phyloP scores from a whole-genome alignment of 441 rosid species.

The Macaranga tanarius region DNA sequence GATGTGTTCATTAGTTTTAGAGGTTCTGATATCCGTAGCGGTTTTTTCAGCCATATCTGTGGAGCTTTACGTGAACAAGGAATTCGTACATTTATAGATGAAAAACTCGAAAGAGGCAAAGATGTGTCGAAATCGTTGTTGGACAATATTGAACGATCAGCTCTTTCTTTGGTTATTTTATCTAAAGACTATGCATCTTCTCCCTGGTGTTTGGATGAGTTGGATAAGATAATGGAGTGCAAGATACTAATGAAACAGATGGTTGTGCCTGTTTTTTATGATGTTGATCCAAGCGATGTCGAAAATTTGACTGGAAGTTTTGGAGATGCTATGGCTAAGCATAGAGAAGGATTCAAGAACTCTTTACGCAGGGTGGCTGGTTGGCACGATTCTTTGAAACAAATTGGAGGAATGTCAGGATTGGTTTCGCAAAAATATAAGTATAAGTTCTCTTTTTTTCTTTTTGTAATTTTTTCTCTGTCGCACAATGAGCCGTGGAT shows the following conservation, averaged over 20 bases:
- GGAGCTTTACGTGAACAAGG: not conserved
- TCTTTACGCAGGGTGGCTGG: not conserved
- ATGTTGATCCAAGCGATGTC: constrained; percentile 30
- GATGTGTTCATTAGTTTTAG: constrained; percentile 20
- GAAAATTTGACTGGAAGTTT: constrained; percentile 28
- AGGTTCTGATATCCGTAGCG: not conserved
- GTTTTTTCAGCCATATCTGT: constrained; percentile 3
- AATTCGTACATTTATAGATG: not conserved
- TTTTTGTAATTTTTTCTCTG: too few relatives aligned
- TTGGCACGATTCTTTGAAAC: constrained; percentile 33
- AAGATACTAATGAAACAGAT: constrained; percentile 2
- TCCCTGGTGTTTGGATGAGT: constrained; percentile 24
- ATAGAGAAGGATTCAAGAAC: not conserved
- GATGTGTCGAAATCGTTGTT: constrained; percentile 13
- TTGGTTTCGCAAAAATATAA: constrained; percentile 15
- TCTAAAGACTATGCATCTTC: constrained; percentile 26
- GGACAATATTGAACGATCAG: constrained; percentile 15
- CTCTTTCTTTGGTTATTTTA: constrained; percentile 24
- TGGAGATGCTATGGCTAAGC: not conserved
- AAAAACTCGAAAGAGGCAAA: constrained; percentile 3
- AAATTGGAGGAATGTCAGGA: constrained; percentile 28
- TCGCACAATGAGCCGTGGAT: too few relatives aligned
- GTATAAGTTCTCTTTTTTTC: not conserved
- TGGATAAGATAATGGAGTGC: constrained; percentile 31
- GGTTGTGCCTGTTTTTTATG: constrained; percentile 32